Evolutionary conservation across 2,329 filamentous ascomycete genomes (phyloP).

Genomic region (Dendrostoma leiphaemia): DNA sequence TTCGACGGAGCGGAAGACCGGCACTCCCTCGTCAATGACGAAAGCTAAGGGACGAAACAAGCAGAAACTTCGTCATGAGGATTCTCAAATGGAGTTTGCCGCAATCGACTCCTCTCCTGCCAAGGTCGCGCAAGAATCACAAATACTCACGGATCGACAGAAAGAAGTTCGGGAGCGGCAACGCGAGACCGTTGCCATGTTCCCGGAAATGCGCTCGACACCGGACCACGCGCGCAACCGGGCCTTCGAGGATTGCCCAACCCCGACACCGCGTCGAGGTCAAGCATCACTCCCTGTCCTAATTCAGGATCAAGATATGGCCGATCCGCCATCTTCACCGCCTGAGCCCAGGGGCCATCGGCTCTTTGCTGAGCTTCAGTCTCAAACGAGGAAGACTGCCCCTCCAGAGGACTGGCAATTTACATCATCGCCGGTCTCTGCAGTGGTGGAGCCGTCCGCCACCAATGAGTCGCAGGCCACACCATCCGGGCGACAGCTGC

Average conservation of each 20-base stretch:
- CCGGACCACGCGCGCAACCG: slow-evolving; percentile 45
- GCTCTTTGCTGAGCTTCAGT: slow-evolving; percentile 50
- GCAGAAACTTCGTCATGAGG: slow-evolving; percentile 67
- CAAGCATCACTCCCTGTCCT: slow-evolving; percentile 47
- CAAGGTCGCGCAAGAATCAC: slow-evolving; percentile 57
- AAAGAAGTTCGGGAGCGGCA: slow-evolving; percentile 75
- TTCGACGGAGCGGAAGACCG: slow-evolving; percentile 26
- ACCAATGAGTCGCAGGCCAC: neutral
- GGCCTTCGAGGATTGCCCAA: slow-evolving; percentile 51
- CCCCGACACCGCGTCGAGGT: slow-evolving; percentile 59
- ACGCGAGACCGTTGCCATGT: slow-evolving; percentile 63
- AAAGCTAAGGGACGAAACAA: slow-evolving; percentile 36
- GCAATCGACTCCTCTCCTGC: slow-evolving; percentile 61
- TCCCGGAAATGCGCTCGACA: slow-evolving; percentile 63
- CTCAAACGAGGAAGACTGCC: slow-evolving; percentile 41
- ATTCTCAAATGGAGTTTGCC: slow-evolving; percentile 79
- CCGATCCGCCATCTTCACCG: slow-evolving; percentile 58
- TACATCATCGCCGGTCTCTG: slow-evolving; percentile 53
- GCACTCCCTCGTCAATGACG: slow-evolving; percentile 25
- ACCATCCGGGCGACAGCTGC: slow-evolving; percentile 4
- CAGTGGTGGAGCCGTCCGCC: neutral
- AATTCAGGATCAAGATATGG: slow-evolving; percentile 45
- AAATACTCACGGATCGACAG: slow-evolving; percentile 75
- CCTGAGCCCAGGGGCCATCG: slow-evolving; percentile 53
- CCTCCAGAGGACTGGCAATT: slow-evolving; percentile 50